Evolutionary conservation across 805 yeast genomes (phyloP), one percentile per base, ranked within the genome.

Genomic region (Yarrowia divulgata): DNA sequence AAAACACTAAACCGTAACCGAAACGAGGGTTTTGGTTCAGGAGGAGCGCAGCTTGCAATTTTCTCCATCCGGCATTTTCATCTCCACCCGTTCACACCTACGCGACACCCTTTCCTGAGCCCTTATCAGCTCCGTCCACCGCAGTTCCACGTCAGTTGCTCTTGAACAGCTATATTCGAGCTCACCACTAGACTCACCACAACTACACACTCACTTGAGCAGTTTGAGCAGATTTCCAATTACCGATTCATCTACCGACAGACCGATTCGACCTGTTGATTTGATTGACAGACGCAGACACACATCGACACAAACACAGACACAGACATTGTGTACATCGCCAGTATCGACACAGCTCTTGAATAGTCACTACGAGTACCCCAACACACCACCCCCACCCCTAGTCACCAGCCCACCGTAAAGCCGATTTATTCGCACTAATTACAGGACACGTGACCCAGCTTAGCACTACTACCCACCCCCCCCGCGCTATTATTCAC

Each of bases 1-100:
- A 50, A 50, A 49, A 49, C 9, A 40, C 32, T 14, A 45, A 45
- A 45, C 49, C 49, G 16, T 19, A 45, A 45, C 49, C 29, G 32
- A 48, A 16, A 16, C 54, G 18, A 48, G 18, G 54, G 29, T 23
- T 23, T 23, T 23, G 29, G 54, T 48, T 48, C 54, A 48, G 54
- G 54, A 48, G 54, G 29, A 23, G 29, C 29, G 29, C 29, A 23
- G 29, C 29, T 37, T 48, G 54, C 37, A 48, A 29, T 48, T 48
- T 48, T 29, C 50, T 46, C 16, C 54, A 48, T 48, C 54, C 37
- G 37, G 37, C 19, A 12, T 16, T 14, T 29, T 29, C 19, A 29
- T 29, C 32, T 48, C 37, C 29, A 23, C 29, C 29, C 29, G 29
- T 23, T 23, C 29, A 23, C 29, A 2, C 29, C 35, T 29, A 16